A percentile compares a stretch with the other conserved stretches of the same genome.
Evolutionary conservation across 1,284 basidiomycete genomes (phyloP).

Genomic region (Clitocybe nebularis): DNA sequence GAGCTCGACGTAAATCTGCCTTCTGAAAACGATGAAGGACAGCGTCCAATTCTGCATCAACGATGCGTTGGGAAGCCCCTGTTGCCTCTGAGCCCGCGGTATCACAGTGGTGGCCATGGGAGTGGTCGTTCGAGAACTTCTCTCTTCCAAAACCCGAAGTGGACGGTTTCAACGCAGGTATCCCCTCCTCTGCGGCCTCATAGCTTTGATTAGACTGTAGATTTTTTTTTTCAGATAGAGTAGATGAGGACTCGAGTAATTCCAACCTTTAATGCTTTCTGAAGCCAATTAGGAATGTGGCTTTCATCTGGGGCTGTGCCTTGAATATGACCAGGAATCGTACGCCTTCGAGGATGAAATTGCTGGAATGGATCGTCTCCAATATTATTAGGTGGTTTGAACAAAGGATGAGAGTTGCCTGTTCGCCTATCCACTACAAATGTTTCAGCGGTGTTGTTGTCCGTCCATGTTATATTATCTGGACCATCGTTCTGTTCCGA

Average conservation of each 20-base stretch:
- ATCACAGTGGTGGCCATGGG: neutral
- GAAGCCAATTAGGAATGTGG: conserved; percentile 28
- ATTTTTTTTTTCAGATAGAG: neutral
- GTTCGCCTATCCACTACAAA: conserved; percentile 68
- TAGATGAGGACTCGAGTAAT: neutral
- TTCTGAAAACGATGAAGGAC: conserved; percentile 41
- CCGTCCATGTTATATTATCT: conserved; percentile 56
- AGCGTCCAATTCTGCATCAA: conserved; percentile 11
- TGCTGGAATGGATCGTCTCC: conserved; percentile 6
- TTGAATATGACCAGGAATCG: conserved; percentile 18
- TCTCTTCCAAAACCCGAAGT: conserved; percentile 2
- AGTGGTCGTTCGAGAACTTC: neutral
- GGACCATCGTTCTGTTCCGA: conserved; percentile 23
- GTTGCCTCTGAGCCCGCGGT: no score
- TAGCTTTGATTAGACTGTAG: conserved; percentile 16
- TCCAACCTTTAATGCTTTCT: conserved; percentile 30
- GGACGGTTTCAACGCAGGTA: conserved; percentile 9
- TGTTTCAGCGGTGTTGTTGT: conserved; percentile 60
- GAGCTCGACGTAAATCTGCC: conserved; percentile 48
- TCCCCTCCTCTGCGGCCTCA: conserved; percentile 10
- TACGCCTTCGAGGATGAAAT: conserved; percentile 20
- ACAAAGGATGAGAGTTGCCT: conserved; percentile 49
- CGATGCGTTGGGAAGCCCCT: conserved; percentile 3
- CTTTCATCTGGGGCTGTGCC: conserved; percentile 10
- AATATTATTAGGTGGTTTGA: conserved; percentile 18